phyloP scores from a whole-genome alignment of 805 yeast species.

The Naumovozyma dairenensis region DNA sequence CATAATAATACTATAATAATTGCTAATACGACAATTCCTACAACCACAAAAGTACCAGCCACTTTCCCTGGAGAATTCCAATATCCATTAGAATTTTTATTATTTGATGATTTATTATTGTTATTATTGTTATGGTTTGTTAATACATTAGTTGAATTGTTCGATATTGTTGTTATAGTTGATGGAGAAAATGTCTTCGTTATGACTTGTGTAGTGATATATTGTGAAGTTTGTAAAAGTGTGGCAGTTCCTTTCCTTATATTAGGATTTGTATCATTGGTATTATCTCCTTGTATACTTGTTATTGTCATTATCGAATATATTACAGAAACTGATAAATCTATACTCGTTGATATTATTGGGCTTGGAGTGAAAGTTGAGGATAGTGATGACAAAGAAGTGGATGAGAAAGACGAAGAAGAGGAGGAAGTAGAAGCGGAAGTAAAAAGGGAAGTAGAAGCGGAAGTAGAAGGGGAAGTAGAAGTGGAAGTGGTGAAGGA shows the following conservation, averaged over 20 bases:
- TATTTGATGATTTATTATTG: constrained; percentile 2
- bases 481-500: constrained; percentile 1
- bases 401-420: constrained; percentile 5
- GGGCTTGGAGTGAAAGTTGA: constrained; percentile 1
- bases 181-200: constrained; percentile 12
- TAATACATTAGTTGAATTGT: neutral
- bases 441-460: neutral
- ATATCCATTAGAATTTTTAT: constrained; percentile 33
- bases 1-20: constrained; percentile 36
- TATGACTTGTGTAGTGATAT: constrained; percentile 10
- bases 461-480: neutral
- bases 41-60: constrained; percentile 77
- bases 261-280: neutral
- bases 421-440: constrained; percentile 2
- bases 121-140: neutral
- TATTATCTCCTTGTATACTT: constrained; percentile 1
- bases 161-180: constrained; percentile 2
- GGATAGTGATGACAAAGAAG: constrained; percentile 4
- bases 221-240: constrained; percentile 1
- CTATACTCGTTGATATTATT: constrained; percentile 3
- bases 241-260: too few species aligned
- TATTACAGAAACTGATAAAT: constrained; percentile 9
- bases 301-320: constrained; percentile 18
- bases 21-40: constrained; percentile 51
- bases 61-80: constrained; percentile 67